A percentile compares a stretch with the other conserved stretches of the same genome.
Conservation (phyloP, 371 early-diverging fungal species). For the Capniomyces stellatus region DNA sequence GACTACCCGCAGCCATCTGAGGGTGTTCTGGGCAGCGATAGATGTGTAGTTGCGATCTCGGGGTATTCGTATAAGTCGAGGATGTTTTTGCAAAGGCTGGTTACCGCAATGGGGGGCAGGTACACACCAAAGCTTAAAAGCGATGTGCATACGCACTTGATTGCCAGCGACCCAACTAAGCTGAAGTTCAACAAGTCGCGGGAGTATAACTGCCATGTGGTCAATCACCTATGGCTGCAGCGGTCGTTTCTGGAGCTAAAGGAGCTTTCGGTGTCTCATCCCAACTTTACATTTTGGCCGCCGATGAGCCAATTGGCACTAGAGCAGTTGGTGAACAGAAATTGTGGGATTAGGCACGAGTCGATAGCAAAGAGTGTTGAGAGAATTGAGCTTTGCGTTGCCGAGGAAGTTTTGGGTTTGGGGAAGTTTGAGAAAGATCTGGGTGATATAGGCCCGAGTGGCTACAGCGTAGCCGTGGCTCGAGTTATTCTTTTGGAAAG, state of each 20-base stretch:
- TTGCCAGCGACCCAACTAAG: constrained; percentile 31
- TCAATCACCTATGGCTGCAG: constrained; percentile 85
- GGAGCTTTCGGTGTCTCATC: constrained; percentile 30
- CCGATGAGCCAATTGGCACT: constrained; percentile 7
- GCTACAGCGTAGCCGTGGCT: too few species aligned
- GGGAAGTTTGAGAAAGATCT: too few species aligned
- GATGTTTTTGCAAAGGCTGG: constrained; percentile 44
- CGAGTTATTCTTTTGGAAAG: too few species aligned
- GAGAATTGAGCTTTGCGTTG: too few species aligned
- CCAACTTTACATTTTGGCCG: constrained; percentile 31
- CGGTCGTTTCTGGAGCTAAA: constrained; percentile 44
- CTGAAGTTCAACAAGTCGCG: constrained; percentile 41
- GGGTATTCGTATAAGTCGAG: constrained; percentile 48
- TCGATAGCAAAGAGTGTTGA: neutral
- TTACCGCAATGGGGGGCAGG: constrained; percentile 39
- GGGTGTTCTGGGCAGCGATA: constrained; percentile 31
- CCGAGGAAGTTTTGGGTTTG: too few species aligned
- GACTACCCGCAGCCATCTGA: constrained; percentile 37
- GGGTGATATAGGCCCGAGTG: too few species aligned
- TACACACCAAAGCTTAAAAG: constrained; percentile 36
- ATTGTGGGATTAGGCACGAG: neutral
- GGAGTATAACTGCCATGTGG: constrained; percentile 40
- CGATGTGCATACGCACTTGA: constrained; percentile 38
- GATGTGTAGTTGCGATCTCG: constrained; percentile 36
- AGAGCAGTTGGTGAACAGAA: constrained; percentile 4